Base-by-base conservation (phyloP, 176 grass and related monocot species). In the Aegilops sharonensis region DNA sequence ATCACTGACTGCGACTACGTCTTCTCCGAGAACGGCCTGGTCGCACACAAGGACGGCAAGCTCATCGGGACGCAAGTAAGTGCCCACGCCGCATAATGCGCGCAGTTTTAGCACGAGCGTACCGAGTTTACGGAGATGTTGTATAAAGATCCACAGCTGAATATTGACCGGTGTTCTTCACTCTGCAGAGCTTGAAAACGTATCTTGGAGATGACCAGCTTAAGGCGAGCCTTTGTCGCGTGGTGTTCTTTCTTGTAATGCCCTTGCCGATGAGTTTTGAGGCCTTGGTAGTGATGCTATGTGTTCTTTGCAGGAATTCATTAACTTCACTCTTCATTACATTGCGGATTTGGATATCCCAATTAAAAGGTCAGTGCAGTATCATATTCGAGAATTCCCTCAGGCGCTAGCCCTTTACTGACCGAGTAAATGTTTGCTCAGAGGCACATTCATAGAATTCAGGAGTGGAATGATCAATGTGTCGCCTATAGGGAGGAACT, bases 1-100 rank as follows among this genome's bases (percentile, higher is more conserved):
- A 80, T 84, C 47, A 86, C 86, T 34, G 96, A 95, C 40, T 95
- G 95, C 34, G 96, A 95, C 77, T 95, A 94, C 86, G 79, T 79
- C 70, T 98, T 98, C 80, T 92, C 96, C 11, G 96, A 98, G 42
- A 98, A 98, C n/a, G 96, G 96, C 2, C 89, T 95, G 63, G 91
- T 95, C 54, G 93, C 96, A 52, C 88, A 98, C 83, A 94, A 98
- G 86, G 91, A 89, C 20, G 96, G 96, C 5, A 48, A 92, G 57
- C 88, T 98, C 9, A 91, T 98, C 43, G 96, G 91, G 86, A 91
- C 63, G 8, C 88, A 98, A 86, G 96, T 94, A 85, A 89, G 84
- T 32, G 18, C 12, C 8, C 43, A 8, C 2, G 24, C 42, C 47
- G 21, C 66, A 12, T 32, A 9, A 20, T 8, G 9, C 5, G 42